phyloP scores from a whole-genome alignment of 805 yeast species.

The Myxozyma lipomycoides region DNA sequence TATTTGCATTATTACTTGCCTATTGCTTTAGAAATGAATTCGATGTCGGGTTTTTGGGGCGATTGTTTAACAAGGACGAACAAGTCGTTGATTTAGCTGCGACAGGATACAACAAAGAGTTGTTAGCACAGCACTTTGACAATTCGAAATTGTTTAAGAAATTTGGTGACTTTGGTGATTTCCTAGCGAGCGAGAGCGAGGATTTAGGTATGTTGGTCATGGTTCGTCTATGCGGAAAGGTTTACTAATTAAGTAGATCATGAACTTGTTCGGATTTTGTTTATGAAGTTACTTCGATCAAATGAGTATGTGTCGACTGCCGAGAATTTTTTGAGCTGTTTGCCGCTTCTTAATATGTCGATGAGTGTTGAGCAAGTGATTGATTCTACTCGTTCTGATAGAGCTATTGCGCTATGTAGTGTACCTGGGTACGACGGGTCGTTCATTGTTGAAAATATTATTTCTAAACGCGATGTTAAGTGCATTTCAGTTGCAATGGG shows the following conservation, averaged over 20 bases:
- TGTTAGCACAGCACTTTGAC: slow-evolving; percentile 5
- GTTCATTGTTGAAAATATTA: slow-evolving; percentile 44
- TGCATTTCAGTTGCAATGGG: slow-evolving; percentile 63
- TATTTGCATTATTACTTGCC: slow-evolving; percentile 41
- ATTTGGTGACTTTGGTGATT: slow-evolving; percentile 6
- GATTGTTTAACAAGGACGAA: slow-evolving; percentile 11
- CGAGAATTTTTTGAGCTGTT: slow-evolving; percentile 5
- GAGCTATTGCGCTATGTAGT: slow-evolving; percentile 53
- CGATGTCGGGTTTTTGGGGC: slow-evolving; percentile 15
- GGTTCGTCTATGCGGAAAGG: no score
- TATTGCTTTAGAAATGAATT: slow-evolving; percentile 5
- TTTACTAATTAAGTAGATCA: slow-evolving; percentile 4
- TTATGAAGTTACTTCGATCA: slow-evolving; percentile 19
- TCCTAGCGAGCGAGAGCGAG: no score
- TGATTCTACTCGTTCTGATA: slow-evolving; percentile 28
- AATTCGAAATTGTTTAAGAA: slow-evolving; percentile 8
- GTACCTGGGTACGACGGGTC: slow-evolving; percentile 67
- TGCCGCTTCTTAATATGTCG: slow-evolving; percentile 5
- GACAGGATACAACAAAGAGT: slow-evolving; percentile 10
- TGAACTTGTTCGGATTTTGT: slow-evolving; percentile 11
- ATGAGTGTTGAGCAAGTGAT: slow-evolving; percentile 2
- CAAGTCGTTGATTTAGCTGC: slow-evolving; percentile 16
- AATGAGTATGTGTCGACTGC: slow-evolving; percentile 13
- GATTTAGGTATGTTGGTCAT: slow-evolving; percentile 10
- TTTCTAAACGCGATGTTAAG: slow-evolving; percentile 38